phyloP scores from a whole-genome alignment of 805 yeast species.

The Metahyphopichia silvanorum region DNA sequence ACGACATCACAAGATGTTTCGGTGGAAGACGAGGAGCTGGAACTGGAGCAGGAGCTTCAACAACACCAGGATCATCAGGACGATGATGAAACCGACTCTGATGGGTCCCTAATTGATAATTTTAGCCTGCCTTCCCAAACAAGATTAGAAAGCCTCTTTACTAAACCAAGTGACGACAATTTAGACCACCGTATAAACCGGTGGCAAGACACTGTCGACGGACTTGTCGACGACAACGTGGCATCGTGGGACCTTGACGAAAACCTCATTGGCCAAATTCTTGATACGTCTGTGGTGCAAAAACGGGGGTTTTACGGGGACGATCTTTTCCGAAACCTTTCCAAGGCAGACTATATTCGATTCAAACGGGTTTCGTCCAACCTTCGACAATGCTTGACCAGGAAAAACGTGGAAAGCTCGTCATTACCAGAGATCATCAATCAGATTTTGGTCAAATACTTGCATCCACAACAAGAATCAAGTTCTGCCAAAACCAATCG shows the following conservation, averaged over 20 bases:
- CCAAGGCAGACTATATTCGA: slow-evolving; percentile 4
- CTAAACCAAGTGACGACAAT: slow-evolving; percentile 3
- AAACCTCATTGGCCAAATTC: background rate
- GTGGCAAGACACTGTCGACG: slow-evolving; percentile 8
- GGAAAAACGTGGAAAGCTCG: slow-evolving; percentile 1
- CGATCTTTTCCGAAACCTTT: slow-evolving; percentile 4
- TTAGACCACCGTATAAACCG: slow-evolving; percentile 9
- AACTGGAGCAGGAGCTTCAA: too few species aligned
- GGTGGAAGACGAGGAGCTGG: too few species aligned
- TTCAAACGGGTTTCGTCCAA: slow-evolving; percentile 5
- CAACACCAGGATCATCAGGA: slow-evolving; percentile 2
- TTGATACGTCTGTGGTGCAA: background rate
- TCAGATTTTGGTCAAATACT: slow-evolving; percentile 3
- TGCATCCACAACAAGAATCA: slow-evolving; percentile 1
- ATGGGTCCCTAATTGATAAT: slow-evolving; percentile 6
- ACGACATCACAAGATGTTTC: too few species aligned
- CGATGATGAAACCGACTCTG: slow-evolving; percentile 9
- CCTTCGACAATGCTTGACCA: slow-evolving; percentile 4
- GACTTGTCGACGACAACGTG: slow-evolving; percentile 28
- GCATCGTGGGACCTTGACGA: slow-evolving; percentile 38
- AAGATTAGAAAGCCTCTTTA: slow-evolving; percentile 5
- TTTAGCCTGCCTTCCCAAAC: slow-evolving; percentile 5
- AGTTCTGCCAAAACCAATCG: too few species aligned
- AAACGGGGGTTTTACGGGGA: slow-evolving; percentile 6
- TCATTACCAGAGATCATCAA: slow-evolving; percentile 5